These are phyloP conservation scores for Fimicolochytrium jonesii DNA, from an alignment of 192 early-diverging fungal genomes.

Conservation along the genomic window DNA sequence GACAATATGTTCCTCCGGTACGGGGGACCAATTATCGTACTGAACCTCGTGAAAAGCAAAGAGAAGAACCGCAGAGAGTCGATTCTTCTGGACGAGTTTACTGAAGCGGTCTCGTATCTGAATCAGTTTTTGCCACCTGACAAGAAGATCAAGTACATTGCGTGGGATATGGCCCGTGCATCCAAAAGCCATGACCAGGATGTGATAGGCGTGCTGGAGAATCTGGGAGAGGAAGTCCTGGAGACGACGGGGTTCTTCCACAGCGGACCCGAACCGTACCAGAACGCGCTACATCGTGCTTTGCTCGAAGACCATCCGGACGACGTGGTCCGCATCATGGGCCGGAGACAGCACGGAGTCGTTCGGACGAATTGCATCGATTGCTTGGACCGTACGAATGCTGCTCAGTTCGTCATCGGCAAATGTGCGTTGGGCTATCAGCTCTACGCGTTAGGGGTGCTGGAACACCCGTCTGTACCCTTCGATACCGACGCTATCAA, in stretches of 20 bases:
- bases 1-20: slow-evolving; percentile 90
- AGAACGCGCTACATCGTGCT: slow-evolving; percentile 36
- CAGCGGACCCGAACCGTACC: slow-evolving; percentile 69
- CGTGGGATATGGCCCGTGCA: slow-evolving; percentile 98
- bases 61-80: slow-evolving; percentile 89
- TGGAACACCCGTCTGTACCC: slow-evolving; percentile 68
- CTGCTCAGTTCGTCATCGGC: slow-evolving; percentile 92
- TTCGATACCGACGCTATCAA: slow-evolving; percentile 93
- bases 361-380: slow-evolving; percentile 97
- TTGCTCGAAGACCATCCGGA: too few species aligned
- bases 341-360: slow-evolving; percentile 72
- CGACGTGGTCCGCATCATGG: slow-evolving; percentile 41
- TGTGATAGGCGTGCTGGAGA: slow-evolving; percentile 84
- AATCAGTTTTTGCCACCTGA: slow-evolving; percentile 84
- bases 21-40: slow-evolving; percentile 81
- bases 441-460: slow-evolving; percentile 82
- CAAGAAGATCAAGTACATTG: slow-evolving; percentile 80
- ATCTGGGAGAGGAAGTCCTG: slow-evolving; percentile 81
- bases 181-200: slow-evolving; percentile 83
- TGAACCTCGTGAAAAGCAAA: slow-evolving; percentile 95
- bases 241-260: slow-evolving; percentile 89
- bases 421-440: slow-evolving; percentile 91
- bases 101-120: slow-evolving; percentile 75
- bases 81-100: slow-evolving; percentile 78
- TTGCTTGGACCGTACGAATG: slow-evolving; percentile 96